These are phyloP conservation scores for Ceratobasidium papillatum DNA, from an alignment of 1,284 basidiomycete genomes.

Conservation along the genomic window DNA sequence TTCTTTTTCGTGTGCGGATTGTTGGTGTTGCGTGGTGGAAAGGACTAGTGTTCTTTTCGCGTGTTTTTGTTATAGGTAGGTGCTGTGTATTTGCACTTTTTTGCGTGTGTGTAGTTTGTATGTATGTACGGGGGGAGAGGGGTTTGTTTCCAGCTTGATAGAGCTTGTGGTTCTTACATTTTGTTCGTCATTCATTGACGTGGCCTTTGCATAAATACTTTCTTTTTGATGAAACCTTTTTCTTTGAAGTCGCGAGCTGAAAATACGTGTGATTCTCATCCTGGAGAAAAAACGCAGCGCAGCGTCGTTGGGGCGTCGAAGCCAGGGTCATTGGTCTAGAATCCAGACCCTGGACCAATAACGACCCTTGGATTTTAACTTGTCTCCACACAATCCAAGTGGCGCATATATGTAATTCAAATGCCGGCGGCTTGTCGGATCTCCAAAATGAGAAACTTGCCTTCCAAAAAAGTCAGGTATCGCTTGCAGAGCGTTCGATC, in stretches of 20 bases:
- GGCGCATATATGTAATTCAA: neutral
- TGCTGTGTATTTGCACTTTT: neutral
- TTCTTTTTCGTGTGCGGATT: no score
- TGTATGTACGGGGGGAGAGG: neutral
- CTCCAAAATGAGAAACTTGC: neutral
- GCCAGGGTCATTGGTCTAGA: no score
- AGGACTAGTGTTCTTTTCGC: neutral
- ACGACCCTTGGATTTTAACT: neutral
- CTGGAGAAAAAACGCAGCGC: no score
- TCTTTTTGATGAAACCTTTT: neutral
- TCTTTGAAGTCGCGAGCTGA: neutral
- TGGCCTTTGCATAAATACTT: neutral
- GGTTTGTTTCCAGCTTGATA: neutral
- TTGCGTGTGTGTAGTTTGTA: neutral
- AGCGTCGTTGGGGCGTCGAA: neutral
- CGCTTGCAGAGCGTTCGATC: no score
- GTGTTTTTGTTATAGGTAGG: neutral
- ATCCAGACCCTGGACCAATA: neutral
- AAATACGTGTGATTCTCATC: no score
- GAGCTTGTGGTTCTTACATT: neutral
- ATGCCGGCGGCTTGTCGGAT: neutral
- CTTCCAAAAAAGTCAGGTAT: conserved; percentile 14
- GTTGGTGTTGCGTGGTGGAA: neutral
- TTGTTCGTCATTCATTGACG: neutral
- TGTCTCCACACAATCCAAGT: neutral